phyloP scores from a whole-genome alignment of 805 yeast species.

The Saturnispora mendoncae region DNA sequence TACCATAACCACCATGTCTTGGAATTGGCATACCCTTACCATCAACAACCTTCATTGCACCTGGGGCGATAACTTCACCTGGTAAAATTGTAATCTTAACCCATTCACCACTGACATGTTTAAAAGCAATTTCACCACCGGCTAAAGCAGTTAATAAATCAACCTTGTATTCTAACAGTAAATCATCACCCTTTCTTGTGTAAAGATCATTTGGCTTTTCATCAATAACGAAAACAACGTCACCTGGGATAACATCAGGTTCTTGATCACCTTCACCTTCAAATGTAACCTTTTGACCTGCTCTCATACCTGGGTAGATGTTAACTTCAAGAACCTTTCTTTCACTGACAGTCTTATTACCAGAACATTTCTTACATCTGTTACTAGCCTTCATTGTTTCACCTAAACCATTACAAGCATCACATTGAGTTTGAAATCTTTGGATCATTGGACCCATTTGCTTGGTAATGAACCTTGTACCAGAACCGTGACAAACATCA shows the following conservation, averaged over 20 bases:
- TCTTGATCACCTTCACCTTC: slow-evolving; percentile 97
- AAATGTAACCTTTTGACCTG: slow-evolving; percentile 85
- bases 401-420: slow-evolving; percentile 86
- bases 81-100: slow-evolving; percentile 74
- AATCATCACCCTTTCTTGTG: slow-evolving; percentile 83
- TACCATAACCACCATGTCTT: slow-evolving; percentile 82
- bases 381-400: slow-evolving; percentile 79
- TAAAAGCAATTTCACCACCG: slow-evolving; percentile 84
- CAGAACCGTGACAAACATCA: slow-evolving; percentile 81
- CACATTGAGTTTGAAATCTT: slow-evolving; percentile 93
- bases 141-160: slow-evolving; percentile 92
- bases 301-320: slow-evolving; percentile 93
- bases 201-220: slow-evolving; percentile 81
- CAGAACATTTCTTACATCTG: slow-evolving; percentile 79
- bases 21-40: slow-evolving; percentile 97
- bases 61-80: slow-evolving; percentile 91
- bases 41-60: slow-evolving; percentile 67
- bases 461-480: slow-evolving; percentile 84
- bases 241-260: slow-evolving; percentile 93
- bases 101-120: slow-evolving; percentile 90
- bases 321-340: slow-evolving; percentile 91
- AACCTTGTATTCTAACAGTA: slow-evolving; percentile 74
- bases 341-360: slow-evolving; percentile 80
- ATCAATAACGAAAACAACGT: slow-evolving; percentile 83
- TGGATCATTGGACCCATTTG: slow-evolving; percentile 99